Percentiles rank a stretch among this genome's conserved stretches.
These are phyloP conservation scores for Effrenium voratum DNA, from an alignment of 73 alveolate species.

Conservation along the genomic window DNA sequence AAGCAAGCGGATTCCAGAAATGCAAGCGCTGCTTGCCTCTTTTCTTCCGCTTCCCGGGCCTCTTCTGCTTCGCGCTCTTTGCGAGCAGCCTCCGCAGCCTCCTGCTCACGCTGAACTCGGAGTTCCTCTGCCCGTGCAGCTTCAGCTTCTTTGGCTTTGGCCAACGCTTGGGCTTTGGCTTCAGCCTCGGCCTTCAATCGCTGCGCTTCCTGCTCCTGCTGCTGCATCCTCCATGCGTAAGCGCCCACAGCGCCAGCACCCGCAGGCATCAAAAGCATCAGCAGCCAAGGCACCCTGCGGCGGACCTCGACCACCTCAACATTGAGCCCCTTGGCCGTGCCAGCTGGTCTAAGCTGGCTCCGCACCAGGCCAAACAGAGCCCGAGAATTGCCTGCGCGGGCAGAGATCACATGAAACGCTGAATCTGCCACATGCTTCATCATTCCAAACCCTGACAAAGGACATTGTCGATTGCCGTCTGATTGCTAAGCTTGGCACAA, in stretches of 20 bases:
- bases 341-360: slow-evolving; percentile 31
- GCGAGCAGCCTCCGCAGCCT: slow-evolving; percentile 19
- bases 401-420: too few species aligned
- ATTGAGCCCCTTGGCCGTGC: neutral
- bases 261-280: neutral
- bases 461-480: too few species aligned
- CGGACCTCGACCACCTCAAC: slow-evolving; percentile 42
- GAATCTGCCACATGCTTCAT: too few species aligned
- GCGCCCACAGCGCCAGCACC: slow-evolving; percentile 27
- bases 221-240: neutral
- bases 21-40: slow-evolving; percentile 26
- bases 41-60: slow-evolving; percentile 43
- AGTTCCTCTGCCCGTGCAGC: slow-evolving; percentile 75
- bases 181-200: neutral
- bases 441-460: too few species aligned
- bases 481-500: too few species aligned
- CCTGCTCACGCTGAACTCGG: too few species aligned
- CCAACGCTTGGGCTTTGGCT: neutral
- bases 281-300: neutral
- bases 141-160: slow-evolving; percentile 26
- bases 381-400: neutral
- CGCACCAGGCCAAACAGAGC: neutral
- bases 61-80: neutral
- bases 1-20: neutral
- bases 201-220: neutral